Conservation (phyloP, 768 basidiomycete genomes). For the Phaeotremella skinneri region DNA sequence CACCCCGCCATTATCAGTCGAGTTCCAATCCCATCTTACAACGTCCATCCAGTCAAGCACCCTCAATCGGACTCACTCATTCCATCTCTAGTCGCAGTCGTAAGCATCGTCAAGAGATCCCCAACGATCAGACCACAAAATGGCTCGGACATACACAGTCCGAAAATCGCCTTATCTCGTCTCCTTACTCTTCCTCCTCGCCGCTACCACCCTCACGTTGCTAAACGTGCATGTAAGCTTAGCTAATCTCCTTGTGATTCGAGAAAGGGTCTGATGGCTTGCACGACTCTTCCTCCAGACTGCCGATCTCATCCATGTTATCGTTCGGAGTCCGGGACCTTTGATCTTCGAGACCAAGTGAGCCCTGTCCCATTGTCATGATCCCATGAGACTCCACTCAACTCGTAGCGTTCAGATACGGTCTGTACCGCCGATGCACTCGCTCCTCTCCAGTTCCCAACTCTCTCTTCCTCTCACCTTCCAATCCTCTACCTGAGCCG, state of each 20-base stretch:
- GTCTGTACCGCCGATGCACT: slow-evolving; percentile 48
- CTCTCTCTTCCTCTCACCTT: slow-evolving; percentile 35
- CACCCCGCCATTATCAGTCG: background rate
- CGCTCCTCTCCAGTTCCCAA: slow-evolving; percentile 33
- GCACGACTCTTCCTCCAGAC: slow-evolving; percentile 20
- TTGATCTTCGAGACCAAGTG: slow-evolving; percentile 47
- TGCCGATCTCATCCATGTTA: slow-evolving; percentile 42
- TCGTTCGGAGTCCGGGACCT: slow-evolving; percentile 38
- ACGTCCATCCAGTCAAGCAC: slow-evolving; percentile 20
- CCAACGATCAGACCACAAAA: background rate
- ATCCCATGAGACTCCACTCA: background rate
- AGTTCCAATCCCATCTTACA: background rate
- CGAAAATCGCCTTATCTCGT: slow-evolving; percentile 46
- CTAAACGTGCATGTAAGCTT: slow-evolving; percentile 45
- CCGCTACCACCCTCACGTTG: slow-evolving; percentile 43
- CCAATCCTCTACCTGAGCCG: slow-evolving; percentile 24
- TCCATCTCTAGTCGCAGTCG: too few relatives aligned
- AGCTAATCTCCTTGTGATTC: background rate
- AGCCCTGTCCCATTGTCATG: slow-evolving; percentile 9
- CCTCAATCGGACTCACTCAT: background rate
- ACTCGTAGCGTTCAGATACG: slow-evolving; percentile 34
- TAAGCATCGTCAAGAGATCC: too few relatives aligned
- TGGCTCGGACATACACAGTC: slow-evolving; percentile 20
- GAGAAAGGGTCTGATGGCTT: background rate
- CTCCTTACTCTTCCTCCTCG: slow-evolving; percentile 41